phyloP scores from a whole-genome alignment of 495 filamentous ascomycete genomes.

The Rhypophila decipiens region DNA sequence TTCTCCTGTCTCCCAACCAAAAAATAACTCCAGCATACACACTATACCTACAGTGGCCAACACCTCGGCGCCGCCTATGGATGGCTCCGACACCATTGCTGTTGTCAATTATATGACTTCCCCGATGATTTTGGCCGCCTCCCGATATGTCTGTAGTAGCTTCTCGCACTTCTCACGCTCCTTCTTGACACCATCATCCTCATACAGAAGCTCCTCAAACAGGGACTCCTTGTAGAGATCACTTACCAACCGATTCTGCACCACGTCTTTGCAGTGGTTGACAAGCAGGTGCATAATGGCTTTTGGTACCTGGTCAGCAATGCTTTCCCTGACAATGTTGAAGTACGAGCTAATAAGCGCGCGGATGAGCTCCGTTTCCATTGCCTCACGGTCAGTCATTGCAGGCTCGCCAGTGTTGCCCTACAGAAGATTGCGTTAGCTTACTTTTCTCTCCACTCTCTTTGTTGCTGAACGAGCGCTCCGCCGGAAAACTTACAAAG shows the following conservation, averaged over 20 bases:
- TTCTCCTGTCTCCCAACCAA: too few species aligned
- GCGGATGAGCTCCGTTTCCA: conserved; percentile 96
- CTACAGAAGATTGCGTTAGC: conserved; percentile 29
- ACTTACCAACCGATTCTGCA: conserved; percentile 93
- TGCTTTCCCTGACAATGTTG: conserved; percentile 94
- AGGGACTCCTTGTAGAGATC: conserved; percentile 92
- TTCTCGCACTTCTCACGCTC: conserved; percentile 98
- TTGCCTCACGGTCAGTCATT: conserved; percentile 87
- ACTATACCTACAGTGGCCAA: background rate
- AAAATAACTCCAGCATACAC: background rate
- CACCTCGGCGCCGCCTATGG: background rate
- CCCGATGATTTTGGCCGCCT: conserved; percentile 94
- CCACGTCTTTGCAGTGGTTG: conserved; percentile 94
- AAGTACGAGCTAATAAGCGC: conserved; percentile 96
- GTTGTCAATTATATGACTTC: conserved; percentile 66
- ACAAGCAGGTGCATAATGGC: conserved; percentile 98
- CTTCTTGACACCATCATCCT: conserved; percentile 94
- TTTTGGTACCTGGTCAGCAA: conserved; percentile 97
- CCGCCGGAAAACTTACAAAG: conserved; percentile 48
- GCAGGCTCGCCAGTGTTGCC: conserved; percentile 61
- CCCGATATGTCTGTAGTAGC: conserved; percentile 85
- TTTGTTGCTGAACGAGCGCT: too few species aligned
- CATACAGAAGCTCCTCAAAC: conserved; percentile 90
- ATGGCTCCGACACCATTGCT: background rate
- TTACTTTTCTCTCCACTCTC: too few species aligned